phyloP scores from a whole-genome alignment of 768 basidiomycete species.

The Termitomyces heimii region DNA sequence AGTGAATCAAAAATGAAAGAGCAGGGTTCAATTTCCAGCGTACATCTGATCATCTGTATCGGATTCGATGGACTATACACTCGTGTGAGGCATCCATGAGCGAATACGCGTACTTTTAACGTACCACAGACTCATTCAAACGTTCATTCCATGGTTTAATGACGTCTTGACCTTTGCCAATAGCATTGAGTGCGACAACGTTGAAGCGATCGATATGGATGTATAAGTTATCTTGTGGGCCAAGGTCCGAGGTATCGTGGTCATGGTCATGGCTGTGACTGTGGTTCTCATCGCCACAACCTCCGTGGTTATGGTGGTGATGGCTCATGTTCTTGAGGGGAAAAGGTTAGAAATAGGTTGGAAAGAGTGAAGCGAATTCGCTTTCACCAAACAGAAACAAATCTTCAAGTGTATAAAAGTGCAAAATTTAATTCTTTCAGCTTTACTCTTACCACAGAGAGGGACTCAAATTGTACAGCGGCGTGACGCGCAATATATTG shows the following conservation, averaged over 20 bases:
- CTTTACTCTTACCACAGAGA: not conserved
- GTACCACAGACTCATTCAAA: conserved; percentile 62
- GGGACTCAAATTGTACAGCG: not conserved
- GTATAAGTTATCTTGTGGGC: conserved; percentile 69
- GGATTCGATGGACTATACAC: conserved; percentile 68
- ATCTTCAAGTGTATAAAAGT: not conserved
- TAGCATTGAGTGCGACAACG: conserved; percentile 74
- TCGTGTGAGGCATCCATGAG: not conserved
- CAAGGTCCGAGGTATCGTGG: conserved; percentile 45
- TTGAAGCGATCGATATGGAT: conserved; percentile 72
- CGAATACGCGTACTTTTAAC: conserved; percentile 12
- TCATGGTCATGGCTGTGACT: conserved; percentile 51
- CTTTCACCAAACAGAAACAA: conserved; percentile 9
- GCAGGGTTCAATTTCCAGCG: conserved; percentile 10
- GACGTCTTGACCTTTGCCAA: conserved; percentile 42
- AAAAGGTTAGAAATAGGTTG: not conserved
- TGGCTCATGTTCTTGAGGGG: conserved; percentile 38
- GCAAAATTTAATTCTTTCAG: not conserved
- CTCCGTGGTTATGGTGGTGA: conserved; percentile 45
- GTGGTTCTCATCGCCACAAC: conserved; percentile 54
- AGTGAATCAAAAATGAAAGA: not conserved
- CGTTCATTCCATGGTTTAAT: conserved; percentile 89
- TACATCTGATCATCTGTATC: conserved; percentile 91
- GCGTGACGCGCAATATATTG: not conserved
- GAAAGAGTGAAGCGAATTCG: not conserved